A percentile compares a stretch with the other conserved stretches of the same genome.
Evolutionary conservation across 2,329 filamentous ascomycete genomes (phyloP).

Genomic region (Alternaria brassicicola): DNA sequence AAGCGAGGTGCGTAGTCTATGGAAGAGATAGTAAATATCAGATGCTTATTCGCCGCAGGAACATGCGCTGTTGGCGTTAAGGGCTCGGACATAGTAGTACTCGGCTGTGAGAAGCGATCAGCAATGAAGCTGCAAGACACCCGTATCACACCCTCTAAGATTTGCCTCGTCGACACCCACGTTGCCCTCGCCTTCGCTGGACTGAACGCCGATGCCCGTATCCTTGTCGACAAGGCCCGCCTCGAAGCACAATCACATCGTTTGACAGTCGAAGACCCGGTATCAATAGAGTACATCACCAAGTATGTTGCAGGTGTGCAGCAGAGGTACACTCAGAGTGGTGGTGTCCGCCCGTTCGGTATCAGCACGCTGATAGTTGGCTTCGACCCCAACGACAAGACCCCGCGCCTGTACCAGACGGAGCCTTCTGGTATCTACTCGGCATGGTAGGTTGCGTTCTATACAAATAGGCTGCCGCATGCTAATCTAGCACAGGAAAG

Average conservation of each 20-base stretch:
- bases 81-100: constrained; percentile 89
- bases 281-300: constrained; percentile 98
- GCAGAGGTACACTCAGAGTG: constrained; percentile 98
- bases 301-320: constrained; percentile 98
- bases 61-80: constrained; percentile 99
- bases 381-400: constrained; percentile 92
- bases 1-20: constrained; percentile 77
- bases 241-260: constrained; percentile 97
- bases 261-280: constrained; percentile 94
- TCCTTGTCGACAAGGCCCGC: constrained; percentile 96
- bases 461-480: neutral
- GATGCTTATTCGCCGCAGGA: constrained; percentile 59
- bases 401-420: constrained; percentile 92
- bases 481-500: constrained; percentile 72
- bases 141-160: constrained; percentile 98
- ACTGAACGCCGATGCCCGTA: constrained; percentile 95
- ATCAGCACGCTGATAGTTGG: constrained; percentile 98
- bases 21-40: neutral
- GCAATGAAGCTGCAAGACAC: constrained; percentile 99
- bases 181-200: constrained; percentile 97
- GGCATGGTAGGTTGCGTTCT: constrained; percentile 74
- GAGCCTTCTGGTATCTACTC: constrained; percentile 99
- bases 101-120: constrained; percentile 98
- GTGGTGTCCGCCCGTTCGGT: constrained; percentile 97
- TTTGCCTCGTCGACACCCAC: constrained; percentile 93